phyloP scores from a whole-genome alignment of 345 rosid species.

The Citrus sinensis region DVS_A1.0 CM039165.1:19330501-19331000 shows the following conservation, averaged over 20 bases:
- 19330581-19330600: neutral
- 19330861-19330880: constrained; percentile 6
- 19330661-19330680: neutral
- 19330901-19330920: neutral
- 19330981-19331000: neutral
- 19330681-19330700: neutral
- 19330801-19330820: no score
- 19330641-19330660: no score
- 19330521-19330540: no score
- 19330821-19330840: no score
- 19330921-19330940: neutral
- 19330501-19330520: no score
- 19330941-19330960: no score
- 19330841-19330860: rapidly evolving
- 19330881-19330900: neutral
- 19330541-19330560: neutral
- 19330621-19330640: no score
- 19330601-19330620: no score
- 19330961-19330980: no score
- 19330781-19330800: no score
- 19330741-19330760: no score
- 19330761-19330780: no score
- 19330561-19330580: neutral
- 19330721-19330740: neutral
- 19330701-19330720: constrained; percentile 5